These are phyloP conservation scores for Albatrellus ellisii DNA, from an alignment of 768 basidiomycete genomes.

Conservation along the genomic window DNA sequence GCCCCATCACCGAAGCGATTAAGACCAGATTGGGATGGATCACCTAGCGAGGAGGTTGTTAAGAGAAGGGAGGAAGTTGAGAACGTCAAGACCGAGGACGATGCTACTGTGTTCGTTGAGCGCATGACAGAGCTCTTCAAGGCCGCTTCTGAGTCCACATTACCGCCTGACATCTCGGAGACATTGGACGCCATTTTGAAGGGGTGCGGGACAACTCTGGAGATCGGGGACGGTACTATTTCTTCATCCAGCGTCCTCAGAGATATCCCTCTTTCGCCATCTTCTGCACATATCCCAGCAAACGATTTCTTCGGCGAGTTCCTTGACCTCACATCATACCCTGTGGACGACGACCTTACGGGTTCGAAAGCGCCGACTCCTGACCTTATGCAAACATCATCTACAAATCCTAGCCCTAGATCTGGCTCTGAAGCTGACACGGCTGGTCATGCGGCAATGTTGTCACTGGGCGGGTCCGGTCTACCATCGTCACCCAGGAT, in stretches of 20 bases:
- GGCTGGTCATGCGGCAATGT: constrained; percentile 24
- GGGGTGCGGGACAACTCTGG: constrained; percentile 28
- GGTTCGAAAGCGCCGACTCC: constrained; percentile 62
- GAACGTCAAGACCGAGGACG: constrained; percentile 50
- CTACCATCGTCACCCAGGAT: constrained; percentile 22
- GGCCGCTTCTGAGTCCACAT: constrained; percentile 27
- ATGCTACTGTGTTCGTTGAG: constrained; percentile 48
- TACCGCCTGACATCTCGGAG: constrained; percentile 32
- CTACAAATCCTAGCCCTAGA: constrained; percentile 67
- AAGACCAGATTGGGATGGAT: constrained; percentile 61
- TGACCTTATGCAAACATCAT: constrained; percentile 55
- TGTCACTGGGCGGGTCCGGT: background rate
- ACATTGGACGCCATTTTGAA: constrained; percentile 54
- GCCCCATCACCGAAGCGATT: constrained; percentile 60
- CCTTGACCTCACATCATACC: constrained; percentile 54
- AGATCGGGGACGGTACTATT: constrained; percentile 23
- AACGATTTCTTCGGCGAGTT: constrained; percentile 44
- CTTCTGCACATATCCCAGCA: constrained; percentile 20
- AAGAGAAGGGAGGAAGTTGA: constrained; percentile 14
- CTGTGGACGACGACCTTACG: constrained; percentile 42
- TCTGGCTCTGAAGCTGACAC: constrained; percentile 43
- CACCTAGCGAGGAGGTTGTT: constrained; percentile 30
- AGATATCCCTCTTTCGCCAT: constrained; percentile 18
- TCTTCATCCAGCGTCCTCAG: constrained; percentile 16
- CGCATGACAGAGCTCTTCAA: constrained; percentile 52